Conservation (phyloP, 352 stramenopile species). For the Phytophthora pluvialis region DNA sequence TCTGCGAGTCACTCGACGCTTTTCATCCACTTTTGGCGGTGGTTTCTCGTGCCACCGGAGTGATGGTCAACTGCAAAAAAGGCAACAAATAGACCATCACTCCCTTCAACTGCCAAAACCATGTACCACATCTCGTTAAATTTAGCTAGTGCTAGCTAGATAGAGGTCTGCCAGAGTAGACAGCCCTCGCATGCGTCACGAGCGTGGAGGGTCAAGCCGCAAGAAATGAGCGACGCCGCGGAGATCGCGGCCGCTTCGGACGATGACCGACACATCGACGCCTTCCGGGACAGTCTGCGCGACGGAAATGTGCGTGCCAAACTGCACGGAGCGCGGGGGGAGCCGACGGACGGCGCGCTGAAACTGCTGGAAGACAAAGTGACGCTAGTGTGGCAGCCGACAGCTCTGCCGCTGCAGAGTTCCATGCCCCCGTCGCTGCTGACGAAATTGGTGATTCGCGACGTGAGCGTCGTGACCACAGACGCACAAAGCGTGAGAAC, state of each 20-base stretch:
- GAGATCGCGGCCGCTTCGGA: conserved; percentile 14
- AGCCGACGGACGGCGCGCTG: conserved; percentile 56
- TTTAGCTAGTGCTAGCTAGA: conserved; percentile 9
- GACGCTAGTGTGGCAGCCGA: conserved; percentile 65
- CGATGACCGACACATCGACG: conserved; percentile 30
- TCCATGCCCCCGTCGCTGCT: conserved; percentile 24
- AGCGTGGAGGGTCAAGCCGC: neutral
- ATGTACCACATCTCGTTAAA: conserved; percentile 7
- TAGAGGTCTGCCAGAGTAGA: neutral
- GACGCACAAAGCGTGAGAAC: conserved; percentile 69
- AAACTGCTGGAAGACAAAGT: conserved; percentile 72
- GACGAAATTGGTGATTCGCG: conserved; percentile 32
- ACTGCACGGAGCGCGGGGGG: conserved; percentile 56
- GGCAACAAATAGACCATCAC: conserved; percentile 30
- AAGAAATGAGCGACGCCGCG: conserved; percentile 21
- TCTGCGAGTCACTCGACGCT: conserved; percentile 9
- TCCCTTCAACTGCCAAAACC: conserved; percentile 2
- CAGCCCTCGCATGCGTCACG: conserved; percentile 21
- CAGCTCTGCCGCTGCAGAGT: conserved; percentile 24
- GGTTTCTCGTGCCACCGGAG: conserved; percentile 15
- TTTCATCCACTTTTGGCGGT: conserved; percentile 30
- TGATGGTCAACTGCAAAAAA: conserved; percentile 10
- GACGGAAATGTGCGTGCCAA: conserved; percentile 55
- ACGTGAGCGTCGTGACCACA: conserved; percentile 40
- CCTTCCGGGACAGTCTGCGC: conserved; percentile 70